phyloP scores from a whole-genome alignment of 305 asterid genomes.

The Solanum hybrid region DNA sequence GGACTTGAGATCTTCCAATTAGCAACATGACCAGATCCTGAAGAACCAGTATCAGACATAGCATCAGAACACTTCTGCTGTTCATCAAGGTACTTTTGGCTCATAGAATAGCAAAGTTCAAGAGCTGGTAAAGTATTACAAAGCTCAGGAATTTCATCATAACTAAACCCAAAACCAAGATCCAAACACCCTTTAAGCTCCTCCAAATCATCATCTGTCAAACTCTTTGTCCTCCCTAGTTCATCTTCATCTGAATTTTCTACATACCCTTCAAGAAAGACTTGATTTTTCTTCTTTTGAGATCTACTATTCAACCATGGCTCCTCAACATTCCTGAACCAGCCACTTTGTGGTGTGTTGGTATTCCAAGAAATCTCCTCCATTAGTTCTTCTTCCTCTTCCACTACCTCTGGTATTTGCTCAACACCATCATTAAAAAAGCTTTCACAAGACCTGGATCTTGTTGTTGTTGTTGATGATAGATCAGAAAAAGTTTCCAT shows the following conservation, averaged over 20 bases:
- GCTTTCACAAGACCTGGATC: slow-evolving; percentile 10
- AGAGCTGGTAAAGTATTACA: slow-evolving; percentile 37
- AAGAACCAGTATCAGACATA: slow-evolving; percentile 15
- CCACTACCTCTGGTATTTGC: not conserved
- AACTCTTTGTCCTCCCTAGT: slow-evolving; percentile 28
- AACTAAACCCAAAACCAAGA: slow-evolving; percentile 34
- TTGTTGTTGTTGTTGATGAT: slow-evolving; percentile 2
- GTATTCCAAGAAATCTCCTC: not conserved
- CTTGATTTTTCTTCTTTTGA: slow-evolving; percentile 16
- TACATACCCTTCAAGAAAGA: slow-evolving; percentile 27
- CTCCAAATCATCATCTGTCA: slow-evolving; percentile 31
- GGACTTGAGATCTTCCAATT: slow-evolving; percentile 41
- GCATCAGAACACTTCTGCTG: slow-evolving; percentile 20
- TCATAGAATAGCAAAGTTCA: slow-evolving; percentile 38
- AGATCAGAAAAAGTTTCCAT: slow-evolving; percentile 9
- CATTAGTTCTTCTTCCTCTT: not conserved
- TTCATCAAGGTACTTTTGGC: slow-evolving; percentile 30
- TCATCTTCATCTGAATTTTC: slow-evolving; percentile 28
- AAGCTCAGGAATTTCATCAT: slow-evolving; percentile 37
- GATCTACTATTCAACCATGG: not conserved
- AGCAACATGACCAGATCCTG: slow-evolving; percentile 24
- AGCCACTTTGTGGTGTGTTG: not conserved
- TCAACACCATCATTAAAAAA: slow-evolving; percentile 1
- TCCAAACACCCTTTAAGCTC: slow-evolving; percentile 36
- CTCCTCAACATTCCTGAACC: slow-evolving; percentile 6